These are phyloP conservation scores for Globisporangium irregulare DNA, from an alignment of 352 stramenopile genomes.

Conservation along the genomic window DNA sequence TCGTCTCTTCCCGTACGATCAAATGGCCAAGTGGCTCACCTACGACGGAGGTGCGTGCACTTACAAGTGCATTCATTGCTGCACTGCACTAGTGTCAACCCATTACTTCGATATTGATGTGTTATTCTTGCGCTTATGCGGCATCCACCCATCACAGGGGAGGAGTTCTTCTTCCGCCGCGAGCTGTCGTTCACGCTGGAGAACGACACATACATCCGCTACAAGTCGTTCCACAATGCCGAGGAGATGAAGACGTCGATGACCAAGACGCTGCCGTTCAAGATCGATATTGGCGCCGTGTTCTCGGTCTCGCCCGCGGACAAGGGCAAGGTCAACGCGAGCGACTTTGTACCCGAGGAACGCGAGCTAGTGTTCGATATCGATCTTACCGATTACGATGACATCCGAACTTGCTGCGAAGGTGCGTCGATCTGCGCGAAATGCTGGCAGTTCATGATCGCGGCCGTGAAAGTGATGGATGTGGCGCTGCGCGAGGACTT, in stretches of 20 bases:
- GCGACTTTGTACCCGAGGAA: slow-evolving; percentile 91
- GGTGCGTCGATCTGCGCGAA: slow-evolving; percentile 89
- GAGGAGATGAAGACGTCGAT: slow-evolving; percentile 85
- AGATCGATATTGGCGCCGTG: slow-evolving; percentile 99
- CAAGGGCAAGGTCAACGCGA: slow-evolving; percentile 83
- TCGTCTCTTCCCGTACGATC: slow-evolving; percentile 83
- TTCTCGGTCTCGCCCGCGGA: slow-evolving; percentile 87
- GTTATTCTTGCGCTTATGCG: neutral
- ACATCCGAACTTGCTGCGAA: slow-evolving; percentile 95
- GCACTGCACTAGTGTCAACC: neutral
- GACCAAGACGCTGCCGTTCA: slow-evolving; percentile 94
- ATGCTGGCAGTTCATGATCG: slow-evolving; percentile 99
- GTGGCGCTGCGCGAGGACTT: slow-evolving; percentile 94
- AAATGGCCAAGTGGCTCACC: slow-evolving; percentile 81
- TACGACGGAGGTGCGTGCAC: slow-evolving; percentile 64
- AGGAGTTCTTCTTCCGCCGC: slow-evolving; percentile 84
- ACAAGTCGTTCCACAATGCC: slow-evolving; percentile 92
- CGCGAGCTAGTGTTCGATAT: slow-evolving; percentile 99
- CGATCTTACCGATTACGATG: slow-evolving; percentile 99
- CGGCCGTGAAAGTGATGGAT: slow-evolving; percentile 96
- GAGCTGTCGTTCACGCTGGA: slow-evolving; percentile 99
- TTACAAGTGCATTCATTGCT: neutral
- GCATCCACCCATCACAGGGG: slow-evolving; percentile 29
- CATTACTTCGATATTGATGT: neutral
- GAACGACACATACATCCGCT: slow-evolving; percentile 99